Conservation (phyloP, 352 stramenopile genomes). For the Pythium grandisporangium region DNA sequence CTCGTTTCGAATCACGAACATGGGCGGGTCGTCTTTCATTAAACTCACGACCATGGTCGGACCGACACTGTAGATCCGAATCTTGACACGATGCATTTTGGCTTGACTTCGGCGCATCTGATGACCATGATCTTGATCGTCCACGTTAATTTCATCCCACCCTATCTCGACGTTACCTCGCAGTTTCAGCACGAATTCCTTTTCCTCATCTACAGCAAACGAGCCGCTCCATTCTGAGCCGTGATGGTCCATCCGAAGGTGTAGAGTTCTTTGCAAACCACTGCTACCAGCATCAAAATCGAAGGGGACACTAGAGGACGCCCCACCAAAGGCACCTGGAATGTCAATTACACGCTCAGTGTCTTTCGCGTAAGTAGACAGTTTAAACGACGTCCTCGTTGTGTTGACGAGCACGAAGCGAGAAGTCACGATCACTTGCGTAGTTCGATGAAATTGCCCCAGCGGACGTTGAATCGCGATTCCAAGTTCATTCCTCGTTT, state of each 20-base stretch:
- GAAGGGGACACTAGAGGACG: conserved; percentile 26
- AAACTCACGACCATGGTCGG: conserved; percentile 79
- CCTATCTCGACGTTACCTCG: conserved; percentile 36
- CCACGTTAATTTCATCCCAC: conserved; percentile 33
- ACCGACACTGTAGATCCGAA: conserved; percentile 70
- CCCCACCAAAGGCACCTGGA: conserved; percentile 8
- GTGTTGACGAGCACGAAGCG: conserved; percentile 87
- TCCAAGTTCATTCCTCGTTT: conserved; percentile 66
- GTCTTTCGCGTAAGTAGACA: conserved; percentile 57
- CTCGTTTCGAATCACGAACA: conserved; percentile 83
- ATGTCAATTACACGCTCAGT: conserved; percentile 63
- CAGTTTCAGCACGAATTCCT: conserved; percentile 77
- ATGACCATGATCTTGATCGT: conserved; percentile 23
- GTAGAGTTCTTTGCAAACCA: conserved; percentile 40
- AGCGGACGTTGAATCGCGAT: conserved; percentile 81
- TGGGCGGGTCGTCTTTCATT: conserved; percentile 61
- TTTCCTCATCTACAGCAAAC: conserved; percentile 77
- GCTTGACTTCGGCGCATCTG: conserved; percentile 27
- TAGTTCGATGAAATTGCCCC: conserved; percentile 82
- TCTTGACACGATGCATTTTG: conserved; percentile 57
- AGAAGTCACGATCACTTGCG: conserved; percentile 77
- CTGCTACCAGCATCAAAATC: conserved; percentile 61
- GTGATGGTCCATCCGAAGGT: conserved; percentile 68
- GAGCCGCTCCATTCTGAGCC: conserved; percentile 74
- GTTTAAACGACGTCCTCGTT: conserved; percentile 58